Evolutionary conservation across 345 rosid species (phyloP), one percentile per base, ranked within the genome.

Genomic region (Combretum micranthum): DNA sequence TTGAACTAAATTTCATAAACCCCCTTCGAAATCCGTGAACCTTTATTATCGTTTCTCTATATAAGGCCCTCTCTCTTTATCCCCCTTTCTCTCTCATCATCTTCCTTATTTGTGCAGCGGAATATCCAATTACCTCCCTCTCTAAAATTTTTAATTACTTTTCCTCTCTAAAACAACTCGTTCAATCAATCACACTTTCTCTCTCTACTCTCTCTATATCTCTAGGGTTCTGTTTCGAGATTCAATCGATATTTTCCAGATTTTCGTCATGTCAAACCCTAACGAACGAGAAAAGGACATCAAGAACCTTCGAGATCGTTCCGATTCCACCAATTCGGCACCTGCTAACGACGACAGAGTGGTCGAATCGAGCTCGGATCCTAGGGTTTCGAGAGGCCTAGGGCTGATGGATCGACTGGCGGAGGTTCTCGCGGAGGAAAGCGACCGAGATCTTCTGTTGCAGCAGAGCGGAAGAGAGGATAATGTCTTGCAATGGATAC

Each of bases 401-500:
- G 78, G 79, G 20, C 63, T 75, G 50, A 55, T 87, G 69, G 90
- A 80, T 72, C 77, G 86, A 26, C 75, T 83, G 82, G 66, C 82
- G 63, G 83, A 80, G 48, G 61, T 71, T n/a, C 53, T 76, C 8
- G 77, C 68, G 26, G 84, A 68, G 13, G 75, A 77, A 20, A 79
- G 75, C 49, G 85, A 79, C 23, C 81, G 83, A 21, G 97, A 83
- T 60, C 81, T 84, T 79, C 42, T 87, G 69, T 71, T 86, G 58
- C 88, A 83, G 18, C 66, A 65, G 15, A 79, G 69, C 68, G 84
- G 66, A 66, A 79, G 85, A 16, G 96, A 83, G 65, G 92, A 81
- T 64, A 87, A 75, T 73, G 83, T 94, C 65, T 48, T 90, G 67
- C 77, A 72, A 78, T 94, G 99, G 99, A 66, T 94, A 15, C 97